phyloP scores from a whole-genome alignment of 2,329 filamentous ascomycete species.

The Ascochyta lentis region DNA sequence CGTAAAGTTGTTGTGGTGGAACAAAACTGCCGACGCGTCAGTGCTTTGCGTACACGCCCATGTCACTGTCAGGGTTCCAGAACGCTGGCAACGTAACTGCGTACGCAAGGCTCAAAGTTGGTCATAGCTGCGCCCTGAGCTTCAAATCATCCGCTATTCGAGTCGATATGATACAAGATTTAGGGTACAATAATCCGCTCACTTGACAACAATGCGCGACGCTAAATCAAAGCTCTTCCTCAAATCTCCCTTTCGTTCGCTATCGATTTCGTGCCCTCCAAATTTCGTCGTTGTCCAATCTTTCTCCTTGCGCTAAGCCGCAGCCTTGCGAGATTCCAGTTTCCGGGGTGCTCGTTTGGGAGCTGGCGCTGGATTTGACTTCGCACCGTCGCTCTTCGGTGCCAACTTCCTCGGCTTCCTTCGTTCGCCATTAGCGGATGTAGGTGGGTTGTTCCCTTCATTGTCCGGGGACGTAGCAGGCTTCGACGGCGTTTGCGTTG shows the following conservation, averaged over 20 bases:
- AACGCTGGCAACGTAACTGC: not conserved
- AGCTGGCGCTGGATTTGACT: constrained; percentile 10
- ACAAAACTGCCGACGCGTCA: not conserved
- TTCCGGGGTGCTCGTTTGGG: constrained; percentile 35
- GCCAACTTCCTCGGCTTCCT: constrained; percentile 39
- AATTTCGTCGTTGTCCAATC: too few species aligned
- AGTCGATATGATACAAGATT: not conserved
- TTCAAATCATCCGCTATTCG: not conserved
- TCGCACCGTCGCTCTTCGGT: constrained; percentile 18
- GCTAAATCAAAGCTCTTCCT: too few species aligned
- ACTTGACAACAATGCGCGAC: too few species aligned
- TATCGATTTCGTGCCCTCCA: too few species aligned
- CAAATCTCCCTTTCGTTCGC: too few species aligned
- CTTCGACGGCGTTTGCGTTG: constrained; percentile 15
- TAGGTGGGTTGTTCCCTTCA: constrained; percentile 27
- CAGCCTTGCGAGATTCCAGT: constrained; percentile 30
- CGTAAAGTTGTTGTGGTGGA: not conserved
- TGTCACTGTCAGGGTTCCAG: not conserved
- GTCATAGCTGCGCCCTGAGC: not conserved
- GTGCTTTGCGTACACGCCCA: not conserved
- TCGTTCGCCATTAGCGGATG: constrained; percentile 16
- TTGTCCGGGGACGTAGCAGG: constrained; percentile 9
- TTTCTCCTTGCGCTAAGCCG: not conserved
- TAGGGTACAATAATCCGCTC: not conserved
- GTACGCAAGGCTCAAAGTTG: not conserved